phyloP scores from a whole-genome alignment of 2,329 filamentous ascomycete species.

The Talaromyces sp. region DNA sequence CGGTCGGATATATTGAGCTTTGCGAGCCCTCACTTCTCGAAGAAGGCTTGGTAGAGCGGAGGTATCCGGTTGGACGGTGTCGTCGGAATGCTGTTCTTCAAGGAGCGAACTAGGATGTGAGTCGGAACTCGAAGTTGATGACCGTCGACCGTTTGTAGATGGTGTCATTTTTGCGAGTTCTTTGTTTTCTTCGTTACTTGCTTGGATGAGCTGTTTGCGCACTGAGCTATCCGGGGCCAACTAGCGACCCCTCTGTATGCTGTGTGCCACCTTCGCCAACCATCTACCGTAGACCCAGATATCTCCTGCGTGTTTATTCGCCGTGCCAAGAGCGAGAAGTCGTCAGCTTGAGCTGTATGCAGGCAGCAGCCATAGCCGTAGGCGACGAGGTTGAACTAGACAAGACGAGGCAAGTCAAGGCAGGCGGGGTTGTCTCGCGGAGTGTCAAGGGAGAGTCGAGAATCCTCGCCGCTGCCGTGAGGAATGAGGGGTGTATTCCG shows the following conservation, averaged over 20 bases:
- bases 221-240: constrained; percentile 1
- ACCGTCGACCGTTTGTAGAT: not conserved
- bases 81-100: constrained; percentile 17
- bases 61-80: constrained; percentile 14
- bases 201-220: not conserved
- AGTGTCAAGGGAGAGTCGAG: not conserved
- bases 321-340: not conserved
- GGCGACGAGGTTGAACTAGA: not conserved
- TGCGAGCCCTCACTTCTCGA: constrained; percentile 63
- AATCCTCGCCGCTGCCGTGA: constrained; percentile 3
- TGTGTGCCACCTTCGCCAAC: not conserved
- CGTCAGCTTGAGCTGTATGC: not conserved
- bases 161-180: constrained; percentile 8
- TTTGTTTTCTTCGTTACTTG: not conserved
- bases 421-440: not conserved
- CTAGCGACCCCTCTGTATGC: constrained; percentile 2
- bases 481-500: not conserved
- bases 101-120: not conserved
- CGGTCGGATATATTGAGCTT: constrained; percentile 71
- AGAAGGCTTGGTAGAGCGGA: constrained; percentile 44
- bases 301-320: not conserved
- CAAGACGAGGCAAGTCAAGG: not conserved
- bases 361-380: constrained; percentile 12
- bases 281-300: not conserved
- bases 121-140: not conserved